Percentiles rank a stretch among this genome's conserved stretches.
phyloP scores from a whole-genome alignment of 805 yeast genomes.

The Candida qinlingensis region DNA sequence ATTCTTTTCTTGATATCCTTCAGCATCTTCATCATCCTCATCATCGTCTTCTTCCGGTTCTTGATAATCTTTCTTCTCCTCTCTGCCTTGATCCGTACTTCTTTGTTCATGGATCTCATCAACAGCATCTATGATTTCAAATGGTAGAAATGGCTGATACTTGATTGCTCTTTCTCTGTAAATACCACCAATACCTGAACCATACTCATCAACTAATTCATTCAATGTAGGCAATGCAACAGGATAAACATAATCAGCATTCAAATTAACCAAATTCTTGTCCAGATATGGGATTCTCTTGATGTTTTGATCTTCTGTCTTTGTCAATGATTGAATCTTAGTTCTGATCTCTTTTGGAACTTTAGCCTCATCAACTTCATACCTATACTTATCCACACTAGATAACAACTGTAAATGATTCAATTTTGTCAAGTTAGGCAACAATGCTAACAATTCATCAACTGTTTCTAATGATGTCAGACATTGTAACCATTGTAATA shows the following conservation, averaged over 20 bases:
- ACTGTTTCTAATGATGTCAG: conserved; percentile 66
- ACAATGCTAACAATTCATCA: conserved; percentile 52
- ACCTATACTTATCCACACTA: conserved; percentile 68
- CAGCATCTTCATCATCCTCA: conserved; percentile 11
- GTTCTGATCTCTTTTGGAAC: conserved; percentile 36
- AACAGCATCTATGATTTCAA: conserved; percentile 61
- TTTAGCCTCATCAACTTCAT: conserved; percentile 76
- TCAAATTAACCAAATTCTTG: conserved; percentile 36
- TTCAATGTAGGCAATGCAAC: conserved; percentile 66
- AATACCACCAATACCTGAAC: conserved; percentile 66
- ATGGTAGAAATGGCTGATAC: conserved; percentile 70
- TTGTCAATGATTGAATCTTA: conserved; percentile 9
- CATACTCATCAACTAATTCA: conserved; percentile 72
- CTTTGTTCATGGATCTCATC: conserved; percentile 58
- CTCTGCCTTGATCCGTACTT: neutral
- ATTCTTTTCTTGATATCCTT: conserved; percentile 12
- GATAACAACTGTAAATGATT: conserved; percentile 68
- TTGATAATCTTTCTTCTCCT: conserved; percentile 13
- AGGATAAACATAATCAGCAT: conserved; percentile 31
- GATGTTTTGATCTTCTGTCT: conserved; percentile 10
- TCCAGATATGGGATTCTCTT: conserved; percentile 17
- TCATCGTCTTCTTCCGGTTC: conserved; percentile 13
- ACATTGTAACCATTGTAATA: conserved; percentile 88
- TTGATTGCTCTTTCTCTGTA: conserved; percentile 46
- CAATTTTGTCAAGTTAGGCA: conserved; percentile 48